Percentiles rank a stretch among this genome's conserved stretches.
Evolutionary conservation across 108 stramenopile species (phyloP).

Genomic region (Hondaea fermentalgiana): DNA sequence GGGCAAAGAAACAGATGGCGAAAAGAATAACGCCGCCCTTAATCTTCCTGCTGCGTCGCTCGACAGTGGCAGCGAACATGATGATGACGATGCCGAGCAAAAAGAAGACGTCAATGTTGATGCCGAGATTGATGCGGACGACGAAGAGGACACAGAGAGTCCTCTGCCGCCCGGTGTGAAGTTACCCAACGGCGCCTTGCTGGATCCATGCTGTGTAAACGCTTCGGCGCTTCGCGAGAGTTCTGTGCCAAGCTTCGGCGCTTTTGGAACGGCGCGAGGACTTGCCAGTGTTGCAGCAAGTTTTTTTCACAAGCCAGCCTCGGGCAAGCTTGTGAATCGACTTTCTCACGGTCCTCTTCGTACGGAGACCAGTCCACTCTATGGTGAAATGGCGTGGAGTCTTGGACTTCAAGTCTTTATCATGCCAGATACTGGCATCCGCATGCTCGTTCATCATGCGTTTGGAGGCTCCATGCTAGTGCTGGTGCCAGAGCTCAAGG

Average conservation of each 20-base stretch:
- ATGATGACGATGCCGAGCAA: background rate
- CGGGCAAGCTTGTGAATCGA: no score
- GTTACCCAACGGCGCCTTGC: background rate
- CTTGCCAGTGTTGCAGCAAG: background rate
- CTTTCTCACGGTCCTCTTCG: background rate
- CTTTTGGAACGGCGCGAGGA: background rate
- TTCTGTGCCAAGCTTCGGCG: background rate
- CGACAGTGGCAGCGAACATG: background rate
- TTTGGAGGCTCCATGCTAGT: background rate
- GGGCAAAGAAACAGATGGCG: no score
- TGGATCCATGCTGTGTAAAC: constrained; percentile 1
- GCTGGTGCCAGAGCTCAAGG: background rate
- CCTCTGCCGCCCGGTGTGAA: background rate
- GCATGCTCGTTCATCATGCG: background rate
- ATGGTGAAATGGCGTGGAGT: background rate
- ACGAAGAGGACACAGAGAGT: background rate
- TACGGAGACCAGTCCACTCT: background rate
- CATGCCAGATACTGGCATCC: background rate
- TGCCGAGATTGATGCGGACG: background rate
- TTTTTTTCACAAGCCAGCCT: background rate
- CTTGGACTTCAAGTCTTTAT: background rate
- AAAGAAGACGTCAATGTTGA: background rate
- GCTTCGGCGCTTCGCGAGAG: background rate
- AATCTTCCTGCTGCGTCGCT: background rate
- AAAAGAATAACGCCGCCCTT: no score